phyloP scores from a whole-genome alignment of 202 grass and related monocot species.

The Setaria viridis region DNA sequence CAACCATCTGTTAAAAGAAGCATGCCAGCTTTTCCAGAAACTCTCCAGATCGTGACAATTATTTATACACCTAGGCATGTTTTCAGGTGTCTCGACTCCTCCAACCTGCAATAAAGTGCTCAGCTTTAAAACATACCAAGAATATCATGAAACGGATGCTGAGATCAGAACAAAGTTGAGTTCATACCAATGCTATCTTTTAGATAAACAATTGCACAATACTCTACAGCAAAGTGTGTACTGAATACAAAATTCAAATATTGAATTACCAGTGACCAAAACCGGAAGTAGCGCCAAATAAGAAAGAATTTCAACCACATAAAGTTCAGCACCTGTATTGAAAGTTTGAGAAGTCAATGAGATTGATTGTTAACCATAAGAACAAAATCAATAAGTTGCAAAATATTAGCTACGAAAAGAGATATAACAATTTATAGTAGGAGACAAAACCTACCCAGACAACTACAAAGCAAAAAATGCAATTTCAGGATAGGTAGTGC shows the following conservation, averaged over 20 bases:
- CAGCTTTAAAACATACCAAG: conserved; percentile 30
- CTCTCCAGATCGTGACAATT: conserved; percentile 93
- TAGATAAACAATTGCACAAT: background rate
- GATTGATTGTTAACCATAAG: conserved; percentile 4
- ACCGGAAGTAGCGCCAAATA: conserved; percentile 98
- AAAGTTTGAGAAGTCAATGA: conserved; percentile 16
- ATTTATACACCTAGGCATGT: conserved; percentile 96
- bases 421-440: background rate
- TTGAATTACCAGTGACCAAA: conserved; percentile 89
- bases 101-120: conserved; percentile 63
- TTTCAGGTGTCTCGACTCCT: conserved; percentile 86
- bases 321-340: conserved; percentile 85
- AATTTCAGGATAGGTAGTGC: background rate
- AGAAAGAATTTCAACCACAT: conserved; percentile 99
- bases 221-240: background rate
- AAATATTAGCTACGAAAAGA: conserved; percentile 29
- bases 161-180: background rate
- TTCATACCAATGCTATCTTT: background rate
- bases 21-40: conserved; percentile 99
- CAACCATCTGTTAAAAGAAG: conserved; percentile 98
- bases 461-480: conserved; percentile 12
- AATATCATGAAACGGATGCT: conserved; percentile 5
- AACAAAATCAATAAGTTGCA: conserved; percentile 4
- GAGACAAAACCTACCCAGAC: background rate
- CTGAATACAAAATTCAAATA: conserved; percentile 21